Conservation (phyloP, 306 rosid species). For the Hylodesmum podocarpum region DNA sequence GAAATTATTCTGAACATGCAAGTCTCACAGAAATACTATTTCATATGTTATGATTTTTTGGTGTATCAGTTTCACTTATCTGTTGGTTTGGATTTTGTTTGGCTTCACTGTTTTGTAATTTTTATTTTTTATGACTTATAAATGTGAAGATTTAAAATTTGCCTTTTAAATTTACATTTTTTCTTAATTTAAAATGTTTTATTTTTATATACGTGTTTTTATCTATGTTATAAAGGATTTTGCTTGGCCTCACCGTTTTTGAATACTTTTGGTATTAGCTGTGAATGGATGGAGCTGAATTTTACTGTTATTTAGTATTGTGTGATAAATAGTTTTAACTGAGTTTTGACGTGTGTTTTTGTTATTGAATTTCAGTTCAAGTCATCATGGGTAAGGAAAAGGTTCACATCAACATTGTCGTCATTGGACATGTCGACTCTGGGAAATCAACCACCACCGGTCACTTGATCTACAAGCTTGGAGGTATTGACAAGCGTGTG, state of each 20-base stretch:
- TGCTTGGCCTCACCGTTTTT: too few species aligned
- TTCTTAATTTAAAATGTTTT: too few species aligned
- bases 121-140: too few species aligned
- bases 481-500: constrained; percentile 59
- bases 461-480: constrained; percentile 59
- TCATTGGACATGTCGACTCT: constrained; percentile 57
- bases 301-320: not conserved
- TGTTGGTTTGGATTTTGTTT: not conserved
- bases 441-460: constrained; percentile 50
- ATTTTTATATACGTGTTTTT: too few species aligned
- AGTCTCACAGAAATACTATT: too few species aligned
- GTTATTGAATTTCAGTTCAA: not conserved
- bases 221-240: too few species aligned
- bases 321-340: not conserved
- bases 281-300: not conserved
- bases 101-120: not conserved
- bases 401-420: constrained; percentile 47
- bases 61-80: not conserved
- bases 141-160: too few species aligned
- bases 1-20: too few species aligned
- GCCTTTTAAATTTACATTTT: too few species aligned
- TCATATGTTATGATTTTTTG: not conserved
- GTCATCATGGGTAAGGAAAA: constrained; percentile 44
- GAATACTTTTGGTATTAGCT: too few species aligned
- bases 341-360: not conserved